Evolutionary conservation across 495 filamentous ascomycete species (phyloP), one percentile per base, ranked within the genome.

Genomic region (Xylaria curta): DNA sequence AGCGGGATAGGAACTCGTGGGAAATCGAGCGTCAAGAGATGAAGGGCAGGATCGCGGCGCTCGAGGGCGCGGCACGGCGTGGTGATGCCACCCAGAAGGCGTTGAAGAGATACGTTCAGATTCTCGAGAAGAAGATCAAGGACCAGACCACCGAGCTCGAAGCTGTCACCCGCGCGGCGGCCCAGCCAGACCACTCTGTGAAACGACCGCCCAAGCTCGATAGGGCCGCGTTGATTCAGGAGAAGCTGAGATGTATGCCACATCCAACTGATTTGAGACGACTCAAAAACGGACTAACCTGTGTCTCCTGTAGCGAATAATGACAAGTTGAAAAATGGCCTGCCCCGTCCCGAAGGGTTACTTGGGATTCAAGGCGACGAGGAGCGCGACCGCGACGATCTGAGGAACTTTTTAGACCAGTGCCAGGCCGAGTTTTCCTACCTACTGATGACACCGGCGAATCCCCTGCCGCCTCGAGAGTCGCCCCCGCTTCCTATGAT

Each of bases 21-120:
- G 96, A 98, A 78, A 99, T 99, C 79, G 96, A 99, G 83, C 90
- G 93, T 78, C 96, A 97, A 71, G 96, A 98, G 85, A 99, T 99
- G 96, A 98, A 97, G 83, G 94, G 93, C 73, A 91, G 95, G 80
- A 98, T 99, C 82, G 96, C 95, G n/a, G 91, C 92, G 77, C 86
- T 98, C 72, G 96, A 99, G 79, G 96, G 96, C 68, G 93, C 97
- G 64, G 87, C 91, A 26, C 87, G 95, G 61, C 93, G 93, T 63
- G 90, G 91, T 61, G 97, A 97, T 81, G 90, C 92, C 69, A 84
- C 94, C 70, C 93, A 97, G 68, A 95, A 95, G 81, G 92, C 92
- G 17, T 83, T 97, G 59, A 92, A 92, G 72, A 94, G 93, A 82
- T 95, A 97, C 79, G 92, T 99, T 67, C 86, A 90, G 54, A 92